These are phyloP conservation scores for Flagelloscypha sp. DNA, from an alignment of 768 basidiomycete genomes.

Conservation along the genomic window DNA sequence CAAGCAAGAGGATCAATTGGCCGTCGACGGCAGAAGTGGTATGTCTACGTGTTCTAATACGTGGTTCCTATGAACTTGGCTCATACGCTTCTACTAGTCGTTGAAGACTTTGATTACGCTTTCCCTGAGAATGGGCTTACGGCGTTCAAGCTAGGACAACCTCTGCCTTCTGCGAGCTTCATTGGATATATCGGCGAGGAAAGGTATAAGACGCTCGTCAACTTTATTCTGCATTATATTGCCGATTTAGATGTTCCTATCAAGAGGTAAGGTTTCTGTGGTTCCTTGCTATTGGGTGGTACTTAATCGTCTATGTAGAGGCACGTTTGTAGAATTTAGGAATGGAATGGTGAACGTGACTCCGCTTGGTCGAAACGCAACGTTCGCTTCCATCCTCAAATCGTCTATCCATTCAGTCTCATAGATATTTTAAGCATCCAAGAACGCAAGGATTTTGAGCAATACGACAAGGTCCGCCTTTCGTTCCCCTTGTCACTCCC, in stretches of 20 bases:
- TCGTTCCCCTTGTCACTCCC: background rate
- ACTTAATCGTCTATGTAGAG: conserved; percentile 43
- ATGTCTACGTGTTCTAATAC: conserved; percentile 14
- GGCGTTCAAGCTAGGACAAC: conserved; percentile 76
- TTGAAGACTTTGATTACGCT: conserved; percentile 80
- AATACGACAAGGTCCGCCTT: conserved; percentile 65
- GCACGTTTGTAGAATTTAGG: conserved; percentile 95
- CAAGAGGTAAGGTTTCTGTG: conserved; percentile 58
- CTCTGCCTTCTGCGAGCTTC: conserved; percentile 73
- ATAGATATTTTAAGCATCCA: conserved; percentile 41
- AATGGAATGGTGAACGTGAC: conserved; percentile 98
- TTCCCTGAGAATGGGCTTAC: conserved; percentile 95
- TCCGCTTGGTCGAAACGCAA: conserved; percentile 92
- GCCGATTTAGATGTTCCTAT: conserved; percentile 92
- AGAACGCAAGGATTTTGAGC: conserved; percentile 75
- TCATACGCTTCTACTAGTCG: conserved; percentile 33
- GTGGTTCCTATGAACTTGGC: conserved; percentile 1
- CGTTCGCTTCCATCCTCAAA: conserved; percentile 42
- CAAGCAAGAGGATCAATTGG: conserved; percentile 86
- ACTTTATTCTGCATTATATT: conserved; percentile 87
- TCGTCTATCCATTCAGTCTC: conserved; percentile 1
- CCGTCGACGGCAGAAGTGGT: conserved; percentile 50
- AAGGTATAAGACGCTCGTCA: conserved; percentile 82
- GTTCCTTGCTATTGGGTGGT: no score
- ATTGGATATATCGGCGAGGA: conserved; percentile 90